phyloP scores from a whole-genome alignment of 495 filamentous ascomycete species.

The Ramalina intermedia region DNA sequence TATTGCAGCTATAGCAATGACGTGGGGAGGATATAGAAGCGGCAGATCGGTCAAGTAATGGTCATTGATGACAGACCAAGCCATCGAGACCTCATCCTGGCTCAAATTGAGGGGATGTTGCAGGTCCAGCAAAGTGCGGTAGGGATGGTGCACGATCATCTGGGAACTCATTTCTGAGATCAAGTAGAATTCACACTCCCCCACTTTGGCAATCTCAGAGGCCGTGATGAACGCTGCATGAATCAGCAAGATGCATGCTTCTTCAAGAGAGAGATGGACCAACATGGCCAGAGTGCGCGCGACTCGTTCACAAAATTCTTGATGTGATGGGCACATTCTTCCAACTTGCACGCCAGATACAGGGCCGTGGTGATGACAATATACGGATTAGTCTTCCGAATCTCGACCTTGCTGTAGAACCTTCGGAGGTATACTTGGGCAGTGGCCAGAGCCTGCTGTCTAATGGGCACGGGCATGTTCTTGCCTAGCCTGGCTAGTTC shows the following conservation, averaged over 20 bases:
- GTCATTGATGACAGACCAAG: constrained; percentile 87
- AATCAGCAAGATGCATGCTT: constrained; percentile 7
- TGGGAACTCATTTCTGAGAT: constrained; percentile 93
- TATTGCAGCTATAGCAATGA: constrained; percentile 82
- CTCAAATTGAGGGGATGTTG: constrained; percentile 49
- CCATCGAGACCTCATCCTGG: constrained; percentile 62
- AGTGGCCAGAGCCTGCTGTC: constrained; percentile 88
- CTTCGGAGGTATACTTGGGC: constrained; percentile 89
- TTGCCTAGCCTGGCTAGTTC: constrained; percentile 73
- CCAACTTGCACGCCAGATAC: constrained; percentile 97
- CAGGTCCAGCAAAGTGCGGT: constrained; percentile 68
- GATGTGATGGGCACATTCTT: constrained; percentile 95
- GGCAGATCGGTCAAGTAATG: constrained; percentile 91
- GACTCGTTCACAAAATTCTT: constrained; percentile 74
- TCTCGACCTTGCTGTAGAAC: constrained; percentile 84
- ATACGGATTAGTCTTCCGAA: constrained; percentile 87
- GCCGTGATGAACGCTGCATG: constrained; percentile 53
- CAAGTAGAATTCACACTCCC: constrained; percentile 91
- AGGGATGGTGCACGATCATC: constrained; percentile 93
- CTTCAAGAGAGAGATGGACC: neutral
- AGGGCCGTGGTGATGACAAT: constrained; percentile 79
- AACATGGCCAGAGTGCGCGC: constrained; percentile 74
- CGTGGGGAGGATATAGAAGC: constrained; percentile 73
- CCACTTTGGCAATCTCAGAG: constrained; percentile 71
- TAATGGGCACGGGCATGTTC: constrained; percentile 42